Evolutionary conservation across 176 grass and related monocot genomes (phyloP).

Genomic region (Calamus simplicifolius): DNA sequence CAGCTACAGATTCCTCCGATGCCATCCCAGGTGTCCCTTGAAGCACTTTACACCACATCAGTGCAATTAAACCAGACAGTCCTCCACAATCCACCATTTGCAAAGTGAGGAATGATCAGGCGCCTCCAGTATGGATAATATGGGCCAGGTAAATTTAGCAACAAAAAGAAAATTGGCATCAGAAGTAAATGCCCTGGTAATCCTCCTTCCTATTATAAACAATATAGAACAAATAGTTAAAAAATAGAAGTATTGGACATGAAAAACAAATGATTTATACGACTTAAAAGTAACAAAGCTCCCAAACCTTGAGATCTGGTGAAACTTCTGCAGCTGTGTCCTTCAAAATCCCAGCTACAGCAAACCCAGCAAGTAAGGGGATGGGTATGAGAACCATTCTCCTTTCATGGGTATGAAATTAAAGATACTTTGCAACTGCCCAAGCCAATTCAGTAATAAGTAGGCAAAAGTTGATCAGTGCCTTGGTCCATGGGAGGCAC

Average conservation of each 20-base stretch:
- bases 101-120: conserved; percentile 17
- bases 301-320: conserved; percentile 8
- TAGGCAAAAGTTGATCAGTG: conserved; percentile 2
- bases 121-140: conserved; percentile 17
- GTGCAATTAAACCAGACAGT: conserved; percentile 13
- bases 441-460: background rate
- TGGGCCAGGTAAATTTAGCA: conserved; percentile 16
- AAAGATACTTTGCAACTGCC: conserved; percentile 10
- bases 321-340: background rate
- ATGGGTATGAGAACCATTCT: conserved; percentile 18
- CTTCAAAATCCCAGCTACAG: background rate
- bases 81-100: conserved; percentile 25
- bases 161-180: conserved; percentile 10
- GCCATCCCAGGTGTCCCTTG: too few species aligned
- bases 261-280: too few species aligned
- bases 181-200: conserved; percentile 11
- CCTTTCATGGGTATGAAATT: conserved; percentile 21
- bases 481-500: conserved; percentile 16
- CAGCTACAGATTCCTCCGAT: too few species aligned
- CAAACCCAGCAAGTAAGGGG: conserved; percentile 6
- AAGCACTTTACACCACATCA: conserved; percentile 8
- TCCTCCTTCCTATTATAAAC: conserved; percentile 9
- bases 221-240: background rate
- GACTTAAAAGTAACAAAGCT: background rate
- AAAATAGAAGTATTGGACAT: background rate